These are phyloP conservation scores for Tulasnella sp. DNA, from an alignment of 768 basidiomycete genomes.

Conservation along the genomic window DNA sequence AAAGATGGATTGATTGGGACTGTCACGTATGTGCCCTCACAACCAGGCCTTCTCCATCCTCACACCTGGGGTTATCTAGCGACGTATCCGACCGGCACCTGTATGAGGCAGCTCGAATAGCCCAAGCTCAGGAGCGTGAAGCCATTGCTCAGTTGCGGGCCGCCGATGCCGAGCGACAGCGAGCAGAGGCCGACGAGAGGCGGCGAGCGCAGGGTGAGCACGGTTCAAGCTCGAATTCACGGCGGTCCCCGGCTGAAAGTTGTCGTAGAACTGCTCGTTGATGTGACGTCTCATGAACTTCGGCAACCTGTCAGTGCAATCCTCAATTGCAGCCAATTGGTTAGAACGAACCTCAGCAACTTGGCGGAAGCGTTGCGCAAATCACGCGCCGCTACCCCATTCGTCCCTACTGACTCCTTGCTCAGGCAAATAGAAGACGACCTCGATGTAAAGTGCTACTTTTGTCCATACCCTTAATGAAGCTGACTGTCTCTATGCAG, in stretches of 20 bases:
- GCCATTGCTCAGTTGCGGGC: conserved; percentile 34
- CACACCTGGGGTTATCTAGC: conserved; percentile 18
- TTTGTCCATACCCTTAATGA: background rate
- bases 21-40: conserved; percentile 3
- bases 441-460: conserved; percentile 28
- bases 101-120: conserved; percentile 33
- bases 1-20: conserved; percentile 25
- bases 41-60: background rate
- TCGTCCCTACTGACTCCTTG: conserved; percentile 28
- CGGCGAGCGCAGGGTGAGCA: conserved; percentile 36
- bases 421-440: conserved; percentile 34
- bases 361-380: conserved; percentile 33
- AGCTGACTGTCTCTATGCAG: conserved; percentile 29
- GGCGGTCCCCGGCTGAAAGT: background rate
- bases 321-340: conserved; percentile 38
- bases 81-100: conserved; percentile 32
- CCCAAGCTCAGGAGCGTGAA: conserved; percentile 36
- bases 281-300: conserved; percentile 39
- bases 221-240: background rate
- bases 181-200: conserved; percentile 34
- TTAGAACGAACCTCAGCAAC: conserved; percentile 36
- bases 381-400: conserved; percentile 9
- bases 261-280: conserved; percentile 38
- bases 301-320: conserved; percentile 35
- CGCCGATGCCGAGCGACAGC: conserved; percentile 34